phyloP scores from a whole-genome alignment of 148 eudicot species.

The Cornus controversa region DNA sequence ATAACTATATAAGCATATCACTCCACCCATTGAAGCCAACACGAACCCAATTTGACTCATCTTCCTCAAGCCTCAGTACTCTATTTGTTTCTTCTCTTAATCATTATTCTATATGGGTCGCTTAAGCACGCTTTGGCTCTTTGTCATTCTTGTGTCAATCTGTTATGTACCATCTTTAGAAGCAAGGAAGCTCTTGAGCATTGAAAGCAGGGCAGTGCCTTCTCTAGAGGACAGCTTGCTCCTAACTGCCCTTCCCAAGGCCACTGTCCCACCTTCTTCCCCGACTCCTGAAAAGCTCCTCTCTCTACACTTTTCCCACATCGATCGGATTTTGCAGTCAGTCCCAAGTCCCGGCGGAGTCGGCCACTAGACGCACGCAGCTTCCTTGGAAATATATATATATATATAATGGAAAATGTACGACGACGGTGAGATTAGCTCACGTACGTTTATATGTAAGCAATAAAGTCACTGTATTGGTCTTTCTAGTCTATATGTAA shows the following conservation, averaged over 20 bases:
- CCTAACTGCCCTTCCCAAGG: conserved; percentile 12
- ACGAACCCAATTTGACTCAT: neutral
- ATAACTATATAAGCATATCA: neutral
- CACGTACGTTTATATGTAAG: no score
- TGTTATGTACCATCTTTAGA: neutral
- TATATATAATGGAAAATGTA: no score
- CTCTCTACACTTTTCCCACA: neutral
- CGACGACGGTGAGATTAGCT: no score
- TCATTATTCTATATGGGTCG: conserved; percentile 13
- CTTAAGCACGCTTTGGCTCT: neutral
- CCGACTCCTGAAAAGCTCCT: conserved; percentile 7
- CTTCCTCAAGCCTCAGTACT: neutral
- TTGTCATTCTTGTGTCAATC: neutral
- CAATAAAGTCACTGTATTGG: no score
- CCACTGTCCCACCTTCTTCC: neutral
- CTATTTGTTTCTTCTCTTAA: neutral
- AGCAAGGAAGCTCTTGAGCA: conserved; percentile 6
- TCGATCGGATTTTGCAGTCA: conserved; percentile 1
- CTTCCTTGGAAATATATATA: neutral
- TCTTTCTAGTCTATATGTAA: no score
- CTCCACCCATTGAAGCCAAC: neutral
- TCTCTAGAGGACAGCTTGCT: conserved; percentile 2
- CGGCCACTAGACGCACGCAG: conserved; percentile 13
- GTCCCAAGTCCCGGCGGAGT: conserved; percentile 23
- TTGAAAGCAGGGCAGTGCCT: neutral